phyloP scores from a whole-genome alignment of 345 rosid species.

The Gossypium australe region DNA sequence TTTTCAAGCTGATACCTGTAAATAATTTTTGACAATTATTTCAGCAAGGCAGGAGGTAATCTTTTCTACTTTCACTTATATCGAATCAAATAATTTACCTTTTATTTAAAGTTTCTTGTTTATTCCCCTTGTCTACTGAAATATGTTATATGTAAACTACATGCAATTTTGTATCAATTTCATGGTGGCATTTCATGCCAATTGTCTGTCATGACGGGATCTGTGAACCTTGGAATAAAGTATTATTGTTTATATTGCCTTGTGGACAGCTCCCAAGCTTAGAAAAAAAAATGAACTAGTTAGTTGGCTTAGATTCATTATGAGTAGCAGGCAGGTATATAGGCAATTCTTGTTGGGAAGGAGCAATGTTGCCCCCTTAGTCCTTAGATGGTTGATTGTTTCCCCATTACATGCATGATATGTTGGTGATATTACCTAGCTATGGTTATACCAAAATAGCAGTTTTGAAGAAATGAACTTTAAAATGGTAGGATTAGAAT shows the following conservation, averaged over 20 bases:
- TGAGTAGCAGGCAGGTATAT: too few species aligned
- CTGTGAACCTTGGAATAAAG: not conserved
- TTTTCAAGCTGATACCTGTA: not conserved
- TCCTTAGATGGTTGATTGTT: not conserved
- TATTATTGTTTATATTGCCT: not conserved
- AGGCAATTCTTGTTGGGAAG: not conserved
- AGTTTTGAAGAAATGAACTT: not conserved
- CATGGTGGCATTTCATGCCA: not conserved
- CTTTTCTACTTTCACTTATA: not conserved
- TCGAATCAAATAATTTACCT: not conserved
- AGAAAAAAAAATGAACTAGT: too few species aligned
- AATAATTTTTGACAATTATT: not conserved
- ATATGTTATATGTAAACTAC: not conserved
- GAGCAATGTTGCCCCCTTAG: not conserved
- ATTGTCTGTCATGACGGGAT: not conserved
- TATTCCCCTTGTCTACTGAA: not conserved
- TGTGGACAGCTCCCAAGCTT: not conserved
- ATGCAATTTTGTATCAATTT: not conserved
- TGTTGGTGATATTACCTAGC: not conserved
- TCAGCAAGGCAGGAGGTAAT: not conserved
- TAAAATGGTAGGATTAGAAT: not conserved
- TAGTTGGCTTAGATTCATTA: too few species aligned
- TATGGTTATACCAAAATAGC: not conserved
- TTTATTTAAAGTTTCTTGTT: not conserved
- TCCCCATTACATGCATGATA: not conserved